Base-by-base conservation (phyloP, 306 rosid genomes). In the Trifolium fragiferum region DNA sequence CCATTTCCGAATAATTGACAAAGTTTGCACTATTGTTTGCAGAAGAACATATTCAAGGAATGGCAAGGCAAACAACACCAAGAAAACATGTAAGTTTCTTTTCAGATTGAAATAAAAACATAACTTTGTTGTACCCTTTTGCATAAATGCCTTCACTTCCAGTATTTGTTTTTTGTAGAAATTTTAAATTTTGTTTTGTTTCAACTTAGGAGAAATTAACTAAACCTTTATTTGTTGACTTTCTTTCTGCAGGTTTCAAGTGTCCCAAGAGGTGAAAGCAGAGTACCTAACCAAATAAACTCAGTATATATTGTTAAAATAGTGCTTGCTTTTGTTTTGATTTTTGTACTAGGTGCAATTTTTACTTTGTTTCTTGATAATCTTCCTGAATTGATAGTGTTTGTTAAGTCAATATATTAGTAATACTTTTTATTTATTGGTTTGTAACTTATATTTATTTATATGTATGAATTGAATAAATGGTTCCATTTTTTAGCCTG, bases 311-410 rank as follows among this genome's bases (percentile, higher is more conserved):
- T 90, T 30, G 86, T 83, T 71, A 92, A 88, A 80, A 85, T 87
- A 70, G 5, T 85, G 21, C 15, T 82, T 25, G 97, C 92, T 78
- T 86, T 88, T 75, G 32, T 80, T 79, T 74, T 90, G 65, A 76
- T 88, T 27, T 92, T 92, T 78, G 78, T 86, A 9, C 86, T 92
- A 13, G 92, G 87, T 60, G 88, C 89, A 64, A 63, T 87, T 54
- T 81, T 90, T 63, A 86, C 97, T 7, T 49, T 86, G 77, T 81
- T 86, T 81, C 93, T 92, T 13, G 96, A 92, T 67, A 84, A 84
- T 81, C 89, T 92, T 79, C 97, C 96, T 49, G 47, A 23, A 12
- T 25, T 92, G 54, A 72, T 92, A 66, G 43, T 76, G 51, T 83
- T 60, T 76, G 50, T 82, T 16, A 74, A 76, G 43, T 83, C 84